A percentile compares a stretch with the other conserved stretches of the same genome.
These are phyloP conservation scores for Gliomastix tumulicola DNA, from an alignment of 2,329 filamentous ascomycete species.

Conservation along the genomic window DNA sequence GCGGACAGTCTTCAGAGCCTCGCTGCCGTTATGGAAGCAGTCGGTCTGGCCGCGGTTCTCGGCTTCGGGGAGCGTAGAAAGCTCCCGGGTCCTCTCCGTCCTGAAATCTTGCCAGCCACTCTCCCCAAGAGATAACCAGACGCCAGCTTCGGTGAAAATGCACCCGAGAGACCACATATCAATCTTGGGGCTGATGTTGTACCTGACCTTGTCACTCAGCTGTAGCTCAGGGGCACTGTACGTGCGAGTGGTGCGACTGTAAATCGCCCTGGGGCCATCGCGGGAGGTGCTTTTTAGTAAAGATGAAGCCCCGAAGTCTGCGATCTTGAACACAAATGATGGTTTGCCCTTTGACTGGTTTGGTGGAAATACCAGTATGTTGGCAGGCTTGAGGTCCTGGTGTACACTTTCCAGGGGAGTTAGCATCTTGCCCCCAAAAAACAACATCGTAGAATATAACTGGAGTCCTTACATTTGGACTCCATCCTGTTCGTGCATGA, in stretches of 20 bases:
- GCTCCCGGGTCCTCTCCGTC: neutral
- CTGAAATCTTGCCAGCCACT: neutral
- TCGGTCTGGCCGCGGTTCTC: neutral
- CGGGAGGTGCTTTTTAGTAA: no score
- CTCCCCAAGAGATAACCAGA: neutral
- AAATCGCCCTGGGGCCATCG: neutral
- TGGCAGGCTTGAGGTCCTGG: neutral
- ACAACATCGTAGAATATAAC: no score
- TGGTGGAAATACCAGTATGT: neutral
- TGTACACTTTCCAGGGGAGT: neutral
- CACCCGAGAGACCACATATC: neutral
- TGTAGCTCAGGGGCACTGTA: neutral
- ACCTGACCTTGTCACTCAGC: neutral
- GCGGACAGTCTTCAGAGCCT: neutral
- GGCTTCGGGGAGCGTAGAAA: accelerated
- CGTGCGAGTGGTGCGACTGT: neutral
- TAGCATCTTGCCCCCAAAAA: neutral
- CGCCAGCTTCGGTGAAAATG: neutral
- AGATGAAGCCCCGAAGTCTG: neutral
- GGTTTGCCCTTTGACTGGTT: neutral
- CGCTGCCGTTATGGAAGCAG: neutral
- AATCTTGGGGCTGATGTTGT: neutral
- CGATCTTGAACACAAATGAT: neutral
- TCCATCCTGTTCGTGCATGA: neutral
- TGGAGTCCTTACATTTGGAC: neutral